Base-by-base conservation (phyloP, 495 filamentous ascomycete species). In the Podospora bellae-mahoneyi region DNA sequence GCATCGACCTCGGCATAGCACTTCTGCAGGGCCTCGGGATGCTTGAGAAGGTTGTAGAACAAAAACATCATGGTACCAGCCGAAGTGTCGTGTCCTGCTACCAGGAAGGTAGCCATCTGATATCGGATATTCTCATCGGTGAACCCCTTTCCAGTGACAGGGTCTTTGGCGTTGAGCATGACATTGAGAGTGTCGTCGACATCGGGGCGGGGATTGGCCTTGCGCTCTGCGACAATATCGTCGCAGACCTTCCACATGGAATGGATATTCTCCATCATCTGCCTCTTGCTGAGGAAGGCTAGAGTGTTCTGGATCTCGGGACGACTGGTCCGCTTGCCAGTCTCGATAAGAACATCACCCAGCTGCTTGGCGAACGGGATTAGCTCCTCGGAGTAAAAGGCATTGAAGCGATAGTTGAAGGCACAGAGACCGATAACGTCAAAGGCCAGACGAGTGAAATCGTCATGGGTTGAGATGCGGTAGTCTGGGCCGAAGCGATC, bases 361-460 rank as follows among this genome's bases (percentile, higher is more conserved):
- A 90, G 86, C 2, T 86, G 83, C 54, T 80, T 75, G 5, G 88
- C 79, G 64, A 90, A 90, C 0, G 84, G 83, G 69, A 87, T 89
- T 68, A 88, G 71, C 0, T 88, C 83, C 28, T 90, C 85, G 39
- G 82, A 80, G 70, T 92, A 92, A 75, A 89, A 92, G 13, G 85
- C 88, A 72, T 93, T 93, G 81, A 93, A 93, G 19, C 91, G 86
- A 57, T 82, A 88, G 32, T 85, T 87, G 89, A 93, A 91, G 0
- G 90, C 78, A 71, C 89, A 92, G 15, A 93, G 82, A 4, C 88
- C 88, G 23, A 93, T 85, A 0, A 89, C 89, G 69, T 94, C 90
- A 15, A 94, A 82, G 2, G 89, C 89, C 54, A 94, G 76, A 10
- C 90, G 85, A 2, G 91, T 93, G 67, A 93, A 92, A 75, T 92